Evolutionary conservation across 768 basidiomycete genomes (phyloP), one percentile per base, ranked within the genome.

Genomic region (Lyophyllum atratum): DNA sequence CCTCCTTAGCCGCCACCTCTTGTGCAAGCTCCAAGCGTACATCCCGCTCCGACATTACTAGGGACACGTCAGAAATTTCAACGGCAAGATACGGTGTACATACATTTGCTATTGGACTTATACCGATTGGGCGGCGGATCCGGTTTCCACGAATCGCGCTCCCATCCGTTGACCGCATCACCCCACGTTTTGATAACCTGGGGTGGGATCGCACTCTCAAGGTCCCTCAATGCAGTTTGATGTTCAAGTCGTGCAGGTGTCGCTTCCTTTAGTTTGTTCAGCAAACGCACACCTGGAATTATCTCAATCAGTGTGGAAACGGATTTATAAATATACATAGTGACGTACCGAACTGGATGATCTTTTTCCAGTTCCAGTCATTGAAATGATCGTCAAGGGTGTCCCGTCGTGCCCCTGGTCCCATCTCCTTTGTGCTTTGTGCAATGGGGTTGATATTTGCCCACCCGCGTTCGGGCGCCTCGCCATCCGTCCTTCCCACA

Each of bases 401-500:
- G 29, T 31, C 29, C 6, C 29, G 29, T 11, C 29, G 54, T 1
- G 61, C 50, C 4, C 67, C 69, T 1, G 65, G 65, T 1, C 66
- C 66, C 66, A 71, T 70, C 49, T 67, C 70, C 47, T 59, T 58
- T 1, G 61, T 66, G 34, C 65, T 60, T 15, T 44, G 51, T 9
- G 62, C 54, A 2, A 61, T 31, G 5, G 52, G 43, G 53, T 70
- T 69, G 19, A 61, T 51, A 4, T 39, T 34, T 1, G 68, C 55
- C 70, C 70, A 71, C 6, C 58, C 55, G n/a, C n/a, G n/a, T n/a
- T n/a, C n/a, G n/a, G n/a, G 52, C 17, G 44, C 26, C 43, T 54
- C 29, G 2, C 52, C 19, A 17, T 54, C 52, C 1, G 69, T 70
- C 29, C n/a, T n/a, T n/a, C n/a, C n/a, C n/a, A n/a, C n/a, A n/a